Base-by-base conservation (phyloP, 106 monocot genomes). In the Posidonia australis region DNA sequence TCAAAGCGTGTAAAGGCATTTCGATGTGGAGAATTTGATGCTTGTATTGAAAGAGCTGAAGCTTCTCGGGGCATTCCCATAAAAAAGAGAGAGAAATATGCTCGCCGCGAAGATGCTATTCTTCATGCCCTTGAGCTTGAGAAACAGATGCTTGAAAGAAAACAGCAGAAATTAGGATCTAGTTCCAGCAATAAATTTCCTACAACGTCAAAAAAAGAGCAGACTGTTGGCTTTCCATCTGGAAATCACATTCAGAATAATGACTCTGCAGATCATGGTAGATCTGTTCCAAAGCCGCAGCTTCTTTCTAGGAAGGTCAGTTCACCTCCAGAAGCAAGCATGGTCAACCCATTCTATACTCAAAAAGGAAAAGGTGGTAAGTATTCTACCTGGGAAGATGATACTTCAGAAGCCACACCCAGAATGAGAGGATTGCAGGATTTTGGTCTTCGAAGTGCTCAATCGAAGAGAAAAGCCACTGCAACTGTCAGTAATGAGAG, bases 51-150 rank as follows among this genome's bases (percentile, higher is more conserved):
- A 75, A 82, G 77, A 73, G 96, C 90, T 62, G 96, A 90, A 78
- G 82, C 90, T 49, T 75, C 86, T 13, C 84, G 81, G 18, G 86
- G 84, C 14, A 73, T 66, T 72, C 87, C 87, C 22, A 87, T 84
- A 64, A 84, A 84, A 74, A 91, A 98, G 77, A 77, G 96, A 57
- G 96, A 98, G 75, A 98, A 98, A 68, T 98, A 98, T 69, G 96
- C 96, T 24, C 87, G 90, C 16, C 72, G 96, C 73, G 96, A 90
- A 64, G 90, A 98, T 76, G 96, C 96, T 74, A 98, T 98, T 77
- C 90, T 98, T 69, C 96, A 98, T 76, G 96, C 96, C 55, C 84
- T 98, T 70, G 90, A 98, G 72, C 82, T 98, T 49, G 96, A 98
- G 68, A 85, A 70, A 31, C 65, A 77, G 25, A 81, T 81, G 61